A percentile compares a stretch with the other conserved stretches of the same genome.
Evolutionary conservation across 352 stramenopile genomes (phyloP).

Genomic region (Globisporangium megalacanthum): DNA sequence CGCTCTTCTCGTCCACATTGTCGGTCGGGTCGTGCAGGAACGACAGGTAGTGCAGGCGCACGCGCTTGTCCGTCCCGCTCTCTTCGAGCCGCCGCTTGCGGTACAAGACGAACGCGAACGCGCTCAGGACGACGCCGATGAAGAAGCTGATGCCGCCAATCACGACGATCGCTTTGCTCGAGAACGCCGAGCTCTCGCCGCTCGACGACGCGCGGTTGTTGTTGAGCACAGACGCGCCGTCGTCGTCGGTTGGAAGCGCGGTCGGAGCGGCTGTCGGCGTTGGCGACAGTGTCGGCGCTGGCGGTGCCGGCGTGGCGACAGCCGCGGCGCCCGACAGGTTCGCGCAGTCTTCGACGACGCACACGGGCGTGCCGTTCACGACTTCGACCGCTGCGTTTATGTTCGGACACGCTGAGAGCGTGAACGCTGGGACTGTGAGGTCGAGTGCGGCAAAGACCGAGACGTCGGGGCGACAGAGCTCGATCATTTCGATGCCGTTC

Average conservation of each 20-base stretch:
- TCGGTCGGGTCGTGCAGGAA: constrained; percentile 21
- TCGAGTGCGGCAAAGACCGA: constrained; percentile 27
- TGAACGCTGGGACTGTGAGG: constrained; percentile 8
- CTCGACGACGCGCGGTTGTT: too few species aligned
- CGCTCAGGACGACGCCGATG: constrained; percentile 31
- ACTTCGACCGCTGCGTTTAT: not conserved
- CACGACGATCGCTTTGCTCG: constrained; percentile 37
- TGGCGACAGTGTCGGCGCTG: too few species aligned
- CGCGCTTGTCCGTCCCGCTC: constrained; percentile 16
- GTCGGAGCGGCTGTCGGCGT: too few species aligned
- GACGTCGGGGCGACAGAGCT: constrained; percentile 43
- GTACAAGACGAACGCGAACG: constrained; percentile 29
- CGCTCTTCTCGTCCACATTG: constrained; percentile 36
- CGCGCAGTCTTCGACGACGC: constrained; percentile 8
- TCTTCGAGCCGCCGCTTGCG: constrained; percentile 18
- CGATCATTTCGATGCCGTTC: constrained; percentile 40
- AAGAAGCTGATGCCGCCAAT: constrained; percentile 48
- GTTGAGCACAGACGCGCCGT: too few species aligned
- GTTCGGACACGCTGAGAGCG: constrained; percentile 17
- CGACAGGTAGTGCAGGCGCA: constrained; percentile 16
- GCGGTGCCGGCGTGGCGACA: too few species aligned
- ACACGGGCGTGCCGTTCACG: constrained; percentile 6
- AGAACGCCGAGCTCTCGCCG: constrained; percentile 21
- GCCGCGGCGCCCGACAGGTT: not conserved
- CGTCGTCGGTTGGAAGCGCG: too few species aligned